These are phyloP conservation scores for Hirsutella rhossiliensis DNA, from an alignment of 2,329 filamentous ascomycete genomes.

Conservation along the genomic window DNA sequence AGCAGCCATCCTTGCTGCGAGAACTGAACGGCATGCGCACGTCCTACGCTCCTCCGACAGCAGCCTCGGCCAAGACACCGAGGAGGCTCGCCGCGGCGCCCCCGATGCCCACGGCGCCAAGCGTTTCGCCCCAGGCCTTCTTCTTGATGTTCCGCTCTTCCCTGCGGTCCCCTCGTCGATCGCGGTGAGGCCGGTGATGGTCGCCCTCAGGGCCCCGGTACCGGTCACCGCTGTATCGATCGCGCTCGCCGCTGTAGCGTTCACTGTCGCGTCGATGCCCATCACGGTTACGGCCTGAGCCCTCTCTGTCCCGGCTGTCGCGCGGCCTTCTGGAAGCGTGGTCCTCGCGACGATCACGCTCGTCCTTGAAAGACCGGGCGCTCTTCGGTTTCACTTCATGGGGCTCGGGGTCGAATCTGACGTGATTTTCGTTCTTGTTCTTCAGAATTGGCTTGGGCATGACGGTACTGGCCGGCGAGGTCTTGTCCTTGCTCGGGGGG, in stretches of 20 bases:
- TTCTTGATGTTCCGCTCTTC: constrained; percentile 27
- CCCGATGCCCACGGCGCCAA: constrained; percentile 46
- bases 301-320: constrained; percentile 15
- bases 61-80: constrained; percentile 46
- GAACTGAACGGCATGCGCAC: too few relatives aligned
- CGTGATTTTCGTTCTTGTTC: constrained; percentile 45
- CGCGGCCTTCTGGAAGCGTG: constrained; percentile 9
- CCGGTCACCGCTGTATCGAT: constrained; percentile 9
- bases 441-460: constrained; percentile 48
- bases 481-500: constrained; percentile 19
- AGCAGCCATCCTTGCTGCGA: too few relatives aligned
- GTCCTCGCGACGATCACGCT: constrained; percentile 15
- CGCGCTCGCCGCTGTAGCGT: constrained; percentile 13
- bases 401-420: constrained; percentile 38
- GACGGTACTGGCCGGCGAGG: constrained; percentile 21
- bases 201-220: constrained; percentile 18
- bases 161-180: constrained; percentile 22
- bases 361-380: constrained; percentile 15
- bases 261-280: constrained; percentile 17
- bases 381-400: constrained; percentile 27
- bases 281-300: constrained; percentile 7
- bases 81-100: constrained; percentile 47
- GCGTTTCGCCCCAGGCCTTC: constrained; percentile 38
- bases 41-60: constrained; percentile 16
- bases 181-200: constrained; percentile 25